Evolutionary conservation across 331 rosid species (phyloP).

Genomic region (Rosa hybrid): DNA sequence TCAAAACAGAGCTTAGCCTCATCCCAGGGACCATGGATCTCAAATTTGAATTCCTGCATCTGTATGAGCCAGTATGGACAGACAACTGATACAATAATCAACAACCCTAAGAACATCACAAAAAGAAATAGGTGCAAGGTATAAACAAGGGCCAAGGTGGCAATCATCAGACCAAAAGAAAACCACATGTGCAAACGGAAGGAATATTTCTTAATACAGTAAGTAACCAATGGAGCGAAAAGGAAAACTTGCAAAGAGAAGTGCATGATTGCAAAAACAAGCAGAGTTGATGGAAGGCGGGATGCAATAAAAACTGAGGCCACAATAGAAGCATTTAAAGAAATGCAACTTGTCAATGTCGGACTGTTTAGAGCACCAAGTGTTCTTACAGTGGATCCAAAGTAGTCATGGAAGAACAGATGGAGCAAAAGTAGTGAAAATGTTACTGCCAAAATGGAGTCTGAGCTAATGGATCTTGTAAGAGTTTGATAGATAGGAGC

Average conservation of each 20-base stretch:
- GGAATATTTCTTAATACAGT: slow-evolving; percentile 68
- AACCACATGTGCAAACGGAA: slow-evolving; percentile 58
- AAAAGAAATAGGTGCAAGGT: slow-evolving; percentile 53
- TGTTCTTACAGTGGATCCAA: slow-evolving; percentile 69
- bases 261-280: slow-evolving; percentile 67
- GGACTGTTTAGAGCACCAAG: slow-evolving; percentile 60
- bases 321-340: slow-evolving; percentile 77
- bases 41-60: slow-evolving; percentile 82
- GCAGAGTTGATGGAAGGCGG: slow-evolving; percentile 70
- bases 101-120: slow-evolving; percentile 51
- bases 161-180: slow-evolving; percentile 54
- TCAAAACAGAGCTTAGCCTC: slow-evolving; percentile 91
- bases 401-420: slow-evolving; percentile 79
- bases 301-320: slow-evolving; percentile 84
- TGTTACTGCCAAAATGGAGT: slow-evolving; percentile 75
- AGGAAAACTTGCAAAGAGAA: slow-evolving; percentile 84
- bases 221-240: slow-evolving; percentile 77
- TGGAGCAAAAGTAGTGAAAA: slow-evolving; percentile 66
- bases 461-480: slow-evolving; percentile 78
- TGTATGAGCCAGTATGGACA: slow-evolving; percentile 86
- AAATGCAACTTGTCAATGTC: slow-evolving; percentile 70
- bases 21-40: slow-evolving; percentile 91
- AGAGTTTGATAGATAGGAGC: slow-evolving; percentile 87
- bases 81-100: slow-evolving; percentile 64
- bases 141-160: slow-evolving; percentile 57